A percentile compares a stretch with the other conserved stretches of the same genome.
phyloP scores from a whole-genome alignment of 1,139 yeast species.

The Pneumocystis oryctolagi region DNA sequence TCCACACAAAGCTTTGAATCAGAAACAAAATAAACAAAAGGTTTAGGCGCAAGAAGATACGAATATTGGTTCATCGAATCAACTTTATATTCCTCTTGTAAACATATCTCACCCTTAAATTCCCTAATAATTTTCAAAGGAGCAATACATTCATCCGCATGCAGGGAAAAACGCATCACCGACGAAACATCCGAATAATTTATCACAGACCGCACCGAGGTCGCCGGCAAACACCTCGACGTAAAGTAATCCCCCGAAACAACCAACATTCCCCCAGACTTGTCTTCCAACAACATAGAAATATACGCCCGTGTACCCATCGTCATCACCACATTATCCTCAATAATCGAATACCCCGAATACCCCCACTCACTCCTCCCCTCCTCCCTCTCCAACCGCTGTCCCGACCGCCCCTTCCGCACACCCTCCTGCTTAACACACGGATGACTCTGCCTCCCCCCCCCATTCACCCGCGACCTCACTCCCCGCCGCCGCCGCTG shows the following conservation, averaged over 20 bases:
- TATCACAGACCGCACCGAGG: constrained; percentile 32
- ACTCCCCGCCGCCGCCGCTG: constrained; percentile 18
- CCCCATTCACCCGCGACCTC: constrained; percentile 13
- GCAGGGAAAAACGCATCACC: constrained; percentile 53
- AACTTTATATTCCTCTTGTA: constrained; percentile 43
- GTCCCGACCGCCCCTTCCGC: neutral
- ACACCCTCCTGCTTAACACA: neutral
- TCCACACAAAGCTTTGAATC: constrained; percentile 50
- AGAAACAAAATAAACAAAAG: constrained; percentile 48
- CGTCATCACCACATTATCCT: neutral
- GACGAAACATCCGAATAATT: constrained; percentile 46
- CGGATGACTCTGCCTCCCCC: constrained; percentile 3
- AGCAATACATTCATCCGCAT: constrained; percentile 32
- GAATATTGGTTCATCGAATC: constrained; percentile 65
- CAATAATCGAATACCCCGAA: neutral
- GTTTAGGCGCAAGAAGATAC: constrained; percentile 73
- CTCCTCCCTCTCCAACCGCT: neutral
- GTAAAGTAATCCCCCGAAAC: neutral
- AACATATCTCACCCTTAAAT: constrained; percentile 58
- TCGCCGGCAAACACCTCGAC: neutral
- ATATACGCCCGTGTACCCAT: neutral
- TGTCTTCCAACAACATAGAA: neutral
- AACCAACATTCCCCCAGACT: neutral
- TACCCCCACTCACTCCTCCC: neutral
- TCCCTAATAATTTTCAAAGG: constrained; percentile 45